Base-by-base conservation (phyloP, 2,329 filamentous ascomycete species). In the Clonostachys sp. region DNA sequence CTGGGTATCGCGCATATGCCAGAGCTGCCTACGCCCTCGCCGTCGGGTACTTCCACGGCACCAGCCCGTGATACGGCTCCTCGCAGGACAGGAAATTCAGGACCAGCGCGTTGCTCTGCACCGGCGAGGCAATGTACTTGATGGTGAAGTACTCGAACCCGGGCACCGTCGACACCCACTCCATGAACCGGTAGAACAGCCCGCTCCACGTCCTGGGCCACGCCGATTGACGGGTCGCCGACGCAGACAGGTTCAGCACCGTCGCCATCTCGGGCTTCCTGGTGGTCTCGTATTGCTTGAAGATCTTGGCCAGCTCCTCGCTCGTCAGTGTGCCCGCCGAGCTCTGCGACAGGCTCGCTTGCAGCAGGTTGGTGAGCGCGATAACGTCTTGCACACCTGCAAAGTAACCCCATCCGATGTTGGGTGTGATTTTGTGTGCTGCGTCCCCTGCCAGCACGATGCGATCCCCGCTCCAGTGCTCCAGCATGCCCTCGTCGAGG, bases 401-500 rank as follows among this genome's bases (percentile, higher is more conserved):
- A 49, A 64, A 64, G 20, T 57, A 54, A 3, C 61, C 61, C 7
- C 57, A 53, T 2, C 59, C 61, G 4, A 58, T 50, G 41, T 60
- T 61, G 0, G 63, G 58, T 2, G 61, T 61, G 44, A 63, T 57
- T 44, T 64, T 63, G 48, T 65, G 60, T 10, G 51, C 56, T 2
- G 62, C 51, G 46, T 67, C 63, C 5, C 63, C 63, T 1, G 51
- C 54, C 3, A 65, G 55, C 5, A 61, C 58, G 12, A 64, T 51
- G 4, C 58, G 54, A 7, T 53, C 56, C 35, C 47, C 40, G 34
- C 51, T 56, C 61, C 61, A 65, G 39, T 57, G 53, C 24, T 55
- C 17, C 6, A 60, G 44, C 3, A 65, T 51, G 14, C 61, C 63
- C 38, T 66, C 60, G 30, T 63, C 59, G 9, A 64, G 48, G 42